A percentile compares a stretch with the other conserved stretches of the same genome.
These are phyloP conservation scores for Fusarium xyrophilum DNA, from an alignment of 2,329 filamentous ascomycete genomes.

Conservation along the genomic window DNA sequence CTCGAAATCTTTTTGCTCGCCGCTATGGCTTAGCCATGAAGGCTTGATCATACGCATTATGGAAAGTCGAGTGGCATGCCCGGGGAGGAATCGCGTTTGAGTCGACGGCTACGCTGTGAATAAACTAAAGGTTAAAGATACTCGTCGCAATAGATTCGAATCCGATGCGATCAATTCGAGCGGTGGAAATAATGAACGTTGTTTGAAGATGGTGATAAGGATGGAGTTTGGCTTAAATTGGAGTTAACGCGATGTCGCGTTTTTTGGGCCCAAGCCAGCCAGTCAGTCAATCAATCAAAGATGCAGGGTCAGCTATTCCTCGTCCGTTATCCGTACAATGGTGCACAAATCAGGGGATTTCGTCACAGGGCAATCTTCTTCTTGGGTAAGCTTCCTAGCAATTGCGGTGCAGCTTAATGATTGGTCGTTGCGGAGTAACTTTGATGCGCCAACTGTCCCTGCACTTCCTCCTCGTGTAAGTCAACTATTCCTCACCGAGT, in stretches of 20 bases:
- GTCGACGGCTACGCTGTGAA: background rate
- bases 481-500: conserved; percentile 31
- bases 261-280: conserved; percentile 19
- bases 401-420: background rate
- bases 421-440: conserved; percentile 27
- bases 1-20: conserved; percentile 97
- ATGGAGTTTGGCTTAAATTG: conserved; percentile 24
- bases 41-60: conserved; percentile 90
- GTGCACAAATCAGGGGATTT: background rate
- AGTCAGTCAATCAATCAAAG: conserved; percentile 30
- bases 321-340: conserved; percentile 5
- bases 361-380: background rate
- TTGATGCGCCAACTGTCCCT: conserved; percentile 16
- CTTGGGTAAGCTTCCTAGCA: background rate
- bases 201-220: conserved; percentile 13
- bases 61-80: conserved; percentile 37
- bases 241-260: conserved; percentile 35
- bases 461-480: conserved; percentile 21
- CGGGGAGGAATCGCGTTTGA: conserved; percentile 14
- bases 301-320: conserved; percentile 21
- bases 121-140: background rate
- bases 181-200: background rate
- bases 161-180: background rate
- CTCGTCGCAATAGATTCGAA: background rate
- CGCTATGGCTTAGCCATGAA: conserved; percentile 93